Evolutionary conservation across 2,329 filamentous ascomycete species (phyloP).

Genomic region (Ophidiomyces ophidiicola): DNA sequence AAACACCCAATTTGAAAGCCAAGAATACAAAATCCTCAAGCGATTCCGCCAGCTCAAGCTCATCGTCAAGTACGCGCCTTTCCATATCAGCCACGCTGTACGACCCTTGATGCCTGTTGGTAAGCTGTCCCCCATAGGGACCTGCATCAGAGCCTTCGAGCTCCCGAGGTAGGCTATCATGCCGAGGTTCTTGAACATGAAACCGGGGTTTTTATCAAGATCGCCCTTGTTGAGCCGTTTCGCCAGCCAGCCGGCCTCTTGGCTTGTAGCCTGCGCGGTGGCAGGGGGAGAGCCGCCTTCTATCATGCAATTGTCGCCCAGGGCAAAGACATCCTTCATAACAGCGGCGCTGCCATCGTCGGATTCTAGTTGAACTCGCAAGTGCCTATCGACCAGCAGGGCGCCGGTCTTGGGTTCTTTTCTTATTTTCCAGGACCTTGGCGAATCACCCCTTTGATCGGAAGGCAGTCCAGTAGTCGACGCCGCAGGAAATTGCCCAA

Average conservation of each 20-base stretch:
- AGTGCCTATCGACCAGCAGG: slow-evolving; percentile 44
- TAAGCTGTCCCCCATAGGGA: slow-evolving; percentile 24
- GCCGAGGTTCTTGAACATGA: slow-evolving; percentile 46
- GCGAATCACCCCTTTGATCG: not conserved
- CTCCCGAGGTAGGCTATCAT: slow-evolving; percentile 49
- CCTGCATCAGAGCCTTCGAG: slow-evolving; percentile 46
- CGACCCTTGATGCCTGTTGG: slow-evolving; percentile 30
- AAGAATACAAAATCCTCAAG: slow-evolving; percentile 31
- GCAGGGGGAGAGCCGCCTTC: slow-evolving; percentile 43
- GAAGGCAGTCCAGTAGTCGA: slow-evolving; percentile 10
- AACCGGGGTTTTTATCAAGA: slow-evolving; percentile 25
- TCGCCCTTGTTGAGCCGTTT: slow-evolving; percentile 43
- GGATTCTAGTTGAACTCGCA: slow-evolving; percentile 43
- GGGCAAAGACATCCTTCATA: slow-evolving; percentile 42
- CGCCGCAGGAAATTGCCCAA: slow-evolving; percentile 13
- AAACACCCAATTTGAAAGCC: slow-evolving; percentile 33
- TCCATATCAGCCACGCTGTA: slow-evolving; percentile 34
- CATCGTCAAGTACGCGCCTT: slow-evolving; percentile 36
- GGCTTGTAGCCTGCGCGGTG: slow-evolving; percentile 47
- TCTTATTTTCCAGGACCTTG: slow-evolving; percentile 37
- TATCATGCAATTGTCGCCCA: slow-evolving; percentile 46
- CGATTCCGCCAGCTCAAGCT: slow-evolving; percentile 38
- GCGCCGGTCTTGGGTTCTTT: slow-evolving; percentile 37
- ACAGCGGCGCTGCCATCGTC: slow-evolving; percentile 28
- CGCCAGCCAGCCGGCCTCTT: slow-evolving; percentile 48